phyloP scores from a whole-genome alignment of 1,284 basidiomycete genomes.

The Leccinum subrobustum region DNA sequence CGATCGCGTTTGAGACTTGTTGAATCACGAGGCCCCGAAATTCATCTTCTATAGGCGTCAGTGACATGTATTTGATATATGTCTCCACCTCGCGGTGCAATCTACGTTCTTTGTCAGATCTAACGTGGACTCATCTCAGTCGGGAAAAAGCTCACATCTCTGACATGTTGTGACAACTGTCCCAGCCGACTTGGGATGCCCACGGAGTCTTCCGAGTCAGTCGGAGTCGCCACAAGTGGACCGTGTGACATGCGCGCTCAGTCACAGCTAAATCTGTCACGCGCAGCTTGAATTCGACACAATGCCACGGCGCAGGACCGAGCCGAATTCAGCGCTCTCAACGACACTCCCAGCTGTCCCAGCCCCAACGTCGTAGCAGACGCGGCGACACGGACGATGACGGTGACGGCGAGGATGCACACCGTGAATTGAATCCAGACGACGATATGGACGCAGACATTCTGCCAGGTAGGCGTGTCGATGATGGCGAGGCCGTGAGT shows the following conservation, averaged over 20 bases:
- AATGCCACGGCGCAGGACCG: slow-evolving; percentile 27
- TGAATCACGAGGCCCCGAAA: too few species aligned
- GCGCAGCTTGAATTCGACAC: slow-evolving; percentile 15
- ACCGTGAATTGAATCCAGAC: slow-evolving; percentile 11
- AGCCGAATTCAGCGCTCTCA: slow-evolving; percentile 5
- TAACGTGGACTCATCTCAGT: too few species aligned
- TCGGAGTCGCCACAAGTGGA: too few species aligned
- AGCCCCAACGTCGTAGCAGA: slow-evolving; percentile 23
- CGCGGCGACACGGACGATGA: slow-evolving; percentile 20
- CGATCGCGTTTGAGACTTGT: too few species aligned
- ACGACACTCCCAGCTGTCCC: slow-evolving; percentile 20
- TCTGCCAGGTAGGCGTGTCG: slow-evolving; percentile 15
- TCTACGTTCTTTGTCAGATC: too few species aligned
- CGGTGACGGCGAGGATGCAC: slow-evolving; percentile 19
- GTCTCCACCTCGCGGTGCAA: too few species aligned
- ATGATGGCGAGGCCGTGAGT: slow-evolving; percentile 24
- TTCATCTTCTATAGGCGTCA: too few species aligned
- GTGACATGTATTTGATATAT: too few species aligned
- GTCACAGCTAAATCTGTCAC: slow-evolving; percentile 7
- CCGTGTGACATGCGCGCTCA: neutral
- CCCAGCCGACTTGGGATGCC: too few species aligned
- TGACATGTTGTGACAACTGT: too few species aligned
- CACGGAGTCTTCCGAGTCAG: too few species aligned
- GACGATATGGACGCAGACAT: slow-evolving; percentile 31
- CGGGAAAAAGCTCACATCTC: too few species aligned